phyloP scores from a whole-genome alignment of 257 asterid species.

The Fraxinus quadrangulata region DNA sequence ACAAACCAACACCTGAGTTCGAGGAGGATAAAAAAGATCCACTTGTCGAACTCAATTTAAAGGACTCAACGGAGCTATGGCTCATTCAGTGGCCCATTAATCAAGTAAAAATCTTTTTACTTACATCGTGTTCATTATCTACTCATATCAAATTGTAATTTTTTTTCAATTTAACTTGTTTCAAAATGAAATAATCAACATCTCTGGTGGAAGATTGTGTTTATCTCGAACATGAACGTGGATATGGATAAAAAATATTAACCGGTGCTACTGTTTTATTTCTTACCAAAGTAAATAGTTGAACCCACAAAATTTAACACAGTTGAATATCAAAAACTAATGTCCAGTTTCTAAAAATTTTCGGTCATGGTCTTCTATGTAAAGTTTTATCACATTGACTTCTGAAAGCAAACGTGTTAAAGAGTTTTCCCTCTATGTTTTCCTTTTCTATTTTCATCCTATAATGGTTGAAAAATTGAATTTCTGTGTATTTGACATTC shows the following conservation, averaged over 20 bases:
- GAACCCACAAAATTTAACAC: neutral
- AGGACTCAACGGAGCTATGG: conserved; percentile 72
- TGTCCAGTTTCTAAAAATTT: neutral
- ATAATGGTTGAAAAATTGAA: neutral
- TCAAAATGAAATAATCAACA: neutral
- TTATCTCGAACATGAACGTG: neutral
- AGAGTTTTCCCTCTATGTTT: neutral
- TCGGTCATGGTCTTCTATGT: neutral
- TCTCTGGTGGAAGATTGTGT: neutral
- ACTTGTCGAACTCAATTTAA: conserved; percentile 44
- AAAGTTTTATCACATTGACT: neutral
- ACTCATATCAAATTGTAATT: neutral
- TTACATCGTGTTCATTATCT: neutral
- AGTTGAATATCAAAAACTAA: neutral
- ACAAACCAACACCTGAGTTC: conserved; percentile 55
- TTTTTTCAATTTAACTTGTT: neutral
- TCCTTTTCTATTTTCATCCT: neutral
- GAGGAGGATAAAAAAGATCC: conserved; percentile 54
- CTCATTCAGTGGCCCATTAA: conserved; percentile 69
- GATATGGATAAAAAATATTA: neutral
- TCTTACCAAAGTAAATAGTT: neutral
- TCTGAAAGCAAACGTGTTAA: neutral
- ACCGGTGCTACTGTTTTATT: neutral
- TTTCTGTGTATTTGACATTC: neutral
- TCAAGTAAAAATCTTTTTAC: conserved; percentile 35